Conservation (phyloP, 345 rosid species). For the Erodium maritimum region DNA sequence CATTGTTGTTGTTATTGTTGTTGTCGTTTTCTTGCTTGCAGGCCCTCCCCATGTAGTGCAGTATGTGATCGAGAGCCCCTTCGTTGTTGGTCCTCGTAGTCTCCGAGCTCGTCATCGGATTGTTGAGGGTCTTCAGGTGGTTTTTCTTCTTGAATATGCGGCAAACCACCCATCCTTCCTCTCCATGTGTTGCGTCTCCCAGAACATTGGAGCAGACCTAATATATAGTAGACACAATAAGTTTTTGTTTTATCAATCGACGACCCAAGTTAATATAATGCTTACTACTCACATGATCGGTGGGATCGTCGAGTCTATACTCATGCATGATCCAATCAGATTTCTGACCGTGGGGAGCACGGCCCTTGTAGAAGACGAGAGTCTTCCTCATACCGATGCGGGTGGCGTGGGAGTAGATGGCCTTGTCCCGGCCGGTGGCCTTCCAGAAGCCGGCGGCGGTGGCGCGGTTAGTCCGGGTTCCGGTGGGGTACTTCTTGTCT, state of each 20-base stretch:
- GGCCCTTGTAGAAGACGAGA: constrained; percentile 77
- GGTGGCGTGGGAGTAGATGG: constrained; percentile 49
- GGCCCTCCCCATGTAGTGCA: constrained; percentile 55
- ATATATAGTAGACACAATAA: background rate
- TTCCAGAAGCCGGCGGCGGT: constrained; percentile 97
- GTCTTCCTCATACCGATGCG: constrained; percentile 92
- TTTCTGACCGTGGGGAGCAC: constrained; percentile 96
- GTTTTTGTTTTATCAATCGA: background rate
- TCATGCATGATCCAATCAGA: constrained; percentile 99
- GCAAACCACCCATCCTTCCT: constrained; percentile 98
- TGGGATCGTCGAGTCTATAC: constrained; percentile 74
- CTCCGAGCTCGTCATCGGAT: constrained; percentile 8
- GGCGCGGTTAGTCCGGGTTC: constrained; percentile 89
- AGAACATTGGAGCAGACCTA: constrained; percentile 4
- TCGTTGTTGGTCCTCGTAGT: constrained; percentile 9
- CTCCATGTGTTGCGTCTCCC: constrained; percentile 38
- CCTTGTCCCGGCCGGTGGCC: constrained; percentile 96
- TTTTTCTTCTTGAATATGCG: constrained; percentile 88
- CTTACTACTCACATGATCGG: constrained; percentile 28
- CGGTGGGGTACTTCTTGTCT: constrained; percentile 94
- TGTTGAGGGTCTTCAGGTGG: constrained; percentile 62
- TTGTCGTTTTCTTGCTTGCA: constrained; percentile 43
- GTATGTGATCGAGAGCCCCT: constrained; percentile 54
- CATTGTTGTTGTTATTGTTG: background rate
- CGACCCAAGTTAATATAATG: background rate